phyloP scores from a whole-genome alignment of 164 flowering plant genomes.

The Tetrastigma voinierianum region DNA sequence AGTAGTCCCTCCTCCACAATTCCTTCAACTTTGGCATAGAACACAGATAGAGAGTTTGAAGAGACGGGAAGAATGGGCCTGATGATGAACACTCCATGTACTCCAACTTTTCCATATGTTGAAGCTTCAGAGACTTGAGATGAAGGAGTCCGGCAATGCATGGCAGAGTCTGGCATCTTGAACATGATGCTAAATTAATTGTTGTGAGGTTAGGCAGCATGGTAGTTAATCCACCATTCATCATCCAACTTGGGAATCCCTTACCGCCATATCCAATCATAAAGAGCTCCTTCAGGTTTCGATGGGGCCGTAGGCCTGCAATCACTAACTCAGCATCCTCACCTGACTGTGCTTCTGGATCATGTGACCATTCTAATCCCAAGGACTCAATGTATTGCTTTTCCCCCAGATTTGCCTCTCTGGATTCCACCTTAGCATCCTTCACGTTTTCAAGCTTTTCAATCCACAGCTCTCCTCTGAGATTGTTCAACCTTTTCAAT shows the following conservation, averaged over 20 bases:
- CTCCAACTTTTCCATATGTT: neutral
- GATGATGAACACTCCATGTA: too few species aligned
- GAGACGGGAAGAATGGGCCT: neutral
- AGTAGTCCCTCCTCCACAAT: neutral
- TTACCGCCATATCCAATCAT: neutral
- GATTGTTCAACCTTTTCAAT: neutral
- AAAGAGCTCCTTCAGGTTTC: neutral
- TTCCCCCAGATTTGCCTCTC: neutral
- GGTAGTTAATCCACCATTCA: neutral
- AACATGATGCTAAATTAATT: neutral
- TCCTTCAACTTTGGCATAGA: neutral
- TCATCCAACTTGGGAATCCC: neutral
- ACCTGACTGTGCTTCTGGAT: too few species aligned
- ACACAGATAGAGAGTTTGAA: neutral
- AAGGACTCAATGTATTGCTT: neutral
- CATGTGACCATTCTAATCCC: neutral
- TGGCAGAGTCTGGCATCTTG: neutral
- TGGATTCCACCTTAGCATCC: neutral
- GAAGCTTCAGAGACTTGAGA: neutral
- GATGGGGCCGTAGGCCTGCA: neutral
- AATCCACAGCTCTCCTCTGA: neutral
- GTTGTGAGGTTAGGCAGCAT: neutral
- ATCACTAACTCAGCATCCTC: too few species aligned
- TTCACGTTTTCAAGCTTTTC: too few species aligned
- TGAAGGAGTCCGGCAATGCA: neutral